Evolutionary conservation across 2,329 filamentous ascomycete genomes (phyloP).

Genomic region (Apiospora sp.): DNA sequence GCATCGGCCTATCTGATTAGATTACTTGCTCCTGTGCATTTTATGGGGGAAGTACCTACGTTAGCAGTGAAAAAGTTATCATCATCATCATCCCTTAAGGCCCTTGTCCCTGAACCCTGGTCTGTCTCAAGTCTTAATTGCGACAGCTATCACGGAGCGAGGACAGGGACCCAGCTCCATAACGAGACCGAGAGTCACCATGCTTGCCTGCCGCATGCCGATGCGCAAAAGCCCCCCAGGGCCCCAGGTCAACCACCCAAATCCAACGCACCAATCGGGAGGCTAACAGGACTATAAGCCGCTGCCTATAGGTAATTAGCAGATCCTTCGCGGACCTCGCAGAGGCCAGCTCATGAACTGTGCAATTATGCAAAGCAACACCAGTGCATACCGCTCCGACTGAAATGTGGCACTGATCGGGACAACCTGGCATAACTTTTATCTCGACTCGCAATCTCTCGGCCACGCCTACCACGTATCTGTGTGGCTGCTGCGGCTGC

Average conservation of each 20-base stretch:
- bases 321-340: conserved; percentile 12
- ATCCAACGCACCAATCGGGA: conserved; percentile 1
- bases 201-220: conserved; percentile 7
- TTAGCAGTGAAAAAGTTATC: background rate
- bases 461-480: background rate
- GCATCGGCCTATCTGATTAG: background rate
- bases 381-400: background rate
- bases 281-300: background rate
- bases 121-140: conserved; percentile 21
- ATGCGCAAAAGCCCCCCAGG: background rate
- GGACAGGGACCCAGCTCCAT: conserved; percentile 1
- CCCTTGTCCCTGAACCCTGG: conserved; percentile 11
- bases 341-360: conserved; percentile 9
- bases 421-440: background rate
- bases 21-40: background rate
- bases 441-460: conserved; percentile 11
- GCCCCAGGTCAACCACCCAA: background rate
- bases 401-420: conserved; percentile 4
- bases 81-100: background rate
- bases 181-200: conserved; percentile 4
- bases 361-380: conserved; percentile 1
- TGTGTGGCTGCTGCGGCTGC: background rate
- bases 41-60: background rate
- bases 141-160: background rate
- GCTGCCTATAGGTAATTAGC: conserved; percentile 16